Evolutionary conservation across 2,329 filamentous ascomycete genomes (phyloP).

Genomic region (Malbranchea zuffiana): DNA sequence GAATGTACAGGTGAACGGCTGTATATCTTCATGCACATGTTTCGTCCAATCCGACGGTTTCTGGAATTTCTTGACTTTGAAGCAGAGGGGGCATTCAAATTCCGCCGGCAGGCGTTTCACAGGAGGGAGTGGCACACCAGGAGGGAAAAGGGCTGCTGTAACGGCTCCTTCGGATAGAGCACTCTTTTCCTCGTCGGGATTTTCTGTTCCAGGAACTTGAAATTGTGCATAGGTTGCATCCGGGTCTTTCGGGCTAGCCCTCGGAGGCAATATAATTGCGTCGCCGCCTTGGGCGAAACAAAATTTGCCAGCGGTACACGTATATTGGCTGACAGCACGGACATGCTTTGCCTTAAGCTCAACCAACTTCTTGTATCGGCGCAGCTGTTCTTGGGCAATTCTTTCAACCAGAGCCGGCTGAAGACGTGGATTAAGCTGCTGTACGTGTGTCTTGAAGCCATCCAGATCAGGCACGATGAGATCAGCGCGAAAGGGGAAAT

Average conservation of each 20-base stretch:
- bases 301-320: constrained; percentile 50
- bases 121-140: constrained; percentile 71
- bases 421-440: constrained; percentile 62
- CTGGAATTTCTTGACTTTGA: constrained; percentile 69
- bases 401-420: constrained; percentile 61
- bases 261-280: constrained; percentile 50
- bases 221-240: constrained; percentile 48
- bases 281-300: constrained; percentile 60
- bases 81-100: constrained; percentile 84
- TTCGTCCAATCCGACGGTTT: constrained; percentile 97
- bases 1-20: constrained; percentile 89
- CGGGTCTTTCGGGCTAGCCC: constrained; percentile 41
- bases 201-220: constrained; percentile 44
- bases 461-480: constrained; percentile 60
- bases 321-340: constrained; percentile 43
- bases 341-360: constrained; percentile 61
- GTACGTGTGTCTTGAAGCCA: constrained; percentile 66
- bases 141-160: constrained; percentile 62
- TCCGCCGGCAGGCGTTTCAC: constrained; percentile 66
- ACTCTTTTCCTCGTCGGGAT: constrained; percentile 55
- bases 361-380: constrained; percentile 67
- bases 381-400: constrained; percentile 68
- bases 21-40: constrained; percentile 86
- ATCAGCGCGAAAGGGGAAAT: constrained; percentile 52
- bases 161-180: constrained; percentile 57